These are phyloP conservation scores for Mycena venus DNA, from an alignment of 768 basidiomycete genomes.

Conservation along the genomic window DNA sequence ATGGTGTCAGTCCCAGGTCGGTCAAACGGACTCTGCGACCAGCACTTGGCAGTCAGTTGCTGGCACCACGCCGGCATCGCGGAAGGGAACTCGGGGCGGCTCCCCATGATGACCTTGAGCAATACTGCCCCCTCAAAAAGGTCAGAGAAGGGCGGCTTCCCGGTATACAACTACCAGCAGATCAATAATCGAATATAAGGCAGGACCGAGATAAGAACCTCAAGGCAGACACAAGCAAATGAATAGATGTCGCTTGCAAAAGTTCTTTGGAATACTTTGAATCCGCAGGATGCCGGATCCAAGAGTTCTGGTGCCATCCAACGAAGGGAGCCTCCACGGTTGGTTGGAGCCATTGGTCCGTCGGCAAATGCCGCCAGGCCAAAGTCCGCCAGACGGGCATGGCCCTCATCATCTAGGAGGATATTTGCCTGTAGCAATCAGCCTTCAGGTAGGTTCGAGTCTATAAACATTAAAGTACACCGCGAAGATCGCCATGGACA, in stretches of 20 bases:
- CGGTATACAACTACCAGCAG: slow-evolving; percentile 12
- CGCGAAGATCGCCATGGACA: slow-evolving; percentile 41
- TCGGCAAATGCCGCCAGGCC: slow-evolving; percentile 31
- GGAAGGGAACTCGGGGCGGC: background rate
- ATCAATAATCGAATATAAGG: background rate
- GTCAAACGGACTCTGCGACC: background rate
- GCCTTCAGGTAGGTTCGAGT: background rate
- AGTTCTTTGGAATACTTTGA: slow-evolving; percentile 1
- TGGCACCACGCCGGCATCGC: background rate
- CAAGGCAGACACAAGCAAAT: slow-evolving; percentile 31
- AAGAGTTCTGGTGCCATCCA: slow-evolving; percentile 31
- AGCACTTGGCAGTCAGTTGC: background rate
- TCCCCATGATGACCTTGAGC: slow-evolving; percentile 2
- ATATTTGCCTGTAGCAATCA: slow-evolving; percentile 31
- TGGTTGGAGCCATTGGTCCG: slow-evolving; percentile 10
- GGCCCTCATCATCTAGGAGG: slow-evolving; percentile 26
- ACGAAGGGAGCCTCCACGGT: slow-evolving; percentile 26
- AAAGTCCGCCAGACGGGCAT: slow-evolving; percentile 35
- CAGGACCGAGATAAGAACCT: slow-evolving; percentile 6
- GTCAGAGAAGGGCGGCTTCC: slow-evolving; percentile 12
- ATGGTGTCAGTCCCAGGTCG: background rate
- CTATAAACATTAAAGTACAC: slow-evolving; percentile 13
- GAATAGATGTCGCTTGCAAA: slow-evolving; percentile 30
- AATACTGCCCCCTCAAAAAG: slow-evolving; percentile 6
- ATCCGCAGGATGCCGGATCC: slow-evolving; percentile 21